Conservation (phyloP, 352 stramenopile genomes). For the Pythium aristosporum region DNA sequence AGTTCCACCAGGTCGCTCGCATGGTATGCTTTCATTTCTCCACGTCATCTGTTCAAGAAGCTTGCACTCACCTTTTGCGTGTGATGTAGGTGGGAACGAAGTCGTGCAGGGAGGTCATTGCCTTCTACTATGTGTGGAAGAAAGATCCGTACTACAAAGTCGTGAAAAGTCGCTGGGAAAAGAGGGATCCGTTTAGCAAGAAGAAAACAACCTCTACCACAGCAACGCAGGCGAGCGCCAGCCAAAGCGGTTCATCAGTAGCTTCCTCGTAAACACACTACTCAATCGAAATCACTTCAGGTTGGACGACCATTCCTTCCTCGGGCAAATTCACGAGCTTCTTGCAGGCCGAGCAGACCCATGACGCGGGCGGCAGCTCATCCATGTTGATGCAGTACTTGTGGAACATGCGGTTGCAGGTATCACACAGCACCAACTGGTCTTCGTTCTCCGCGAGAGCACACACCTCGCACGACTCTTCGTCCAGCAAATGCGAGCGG, state of each 20-base stretch:
- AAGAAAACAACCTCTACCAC: conserved; percentile 24
- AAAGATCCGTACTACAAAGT: conserved; percentile 83
- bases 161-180: conserved; percentile 77
- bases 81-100: conserved; percentile 60
- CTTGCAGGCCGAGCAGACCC: conserved; percentile 77
- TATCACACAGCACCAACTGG: conserved; percentile 73
- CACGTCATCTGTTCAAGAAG: not conserved
- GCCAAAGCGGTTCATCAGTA: conserved; percentile 2
- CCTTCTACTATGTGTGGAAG: conserved; percentile 90
- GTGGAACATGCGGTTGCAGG: conserved; percentile 85
- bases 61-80: conserved; percentile 1
- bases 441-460: conserved; percentile 55
- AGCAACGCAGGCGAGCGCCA: not conserved
- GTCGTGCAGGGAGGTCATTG: conserved; percentile 66
- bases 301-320: conserved; percentile 45
- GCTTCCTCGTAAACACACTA: conserved; percentile 8
- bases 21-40: conserved; percentile 36
- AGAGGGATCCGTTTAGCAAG: conserved; percentile 34
- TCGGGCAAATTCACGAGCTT: conserved; percentile 60
- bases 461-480: conserved; percentile 72
- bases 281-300: conserved; percentile 73
- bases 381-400: conserved; percentile 80
- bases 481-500: conserved; percentile 74
- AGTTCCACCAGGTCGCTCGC: conserved; percentile 71
- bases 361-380: conserved; percentile 72